A percentile compares a stretch with the other conserved stretches of the same genome.
Evolutionary conservation across 2,329 filamentous ascomycete genomes (phyloP).

Genomic region (Penicillium griseofulvum): DNA sequence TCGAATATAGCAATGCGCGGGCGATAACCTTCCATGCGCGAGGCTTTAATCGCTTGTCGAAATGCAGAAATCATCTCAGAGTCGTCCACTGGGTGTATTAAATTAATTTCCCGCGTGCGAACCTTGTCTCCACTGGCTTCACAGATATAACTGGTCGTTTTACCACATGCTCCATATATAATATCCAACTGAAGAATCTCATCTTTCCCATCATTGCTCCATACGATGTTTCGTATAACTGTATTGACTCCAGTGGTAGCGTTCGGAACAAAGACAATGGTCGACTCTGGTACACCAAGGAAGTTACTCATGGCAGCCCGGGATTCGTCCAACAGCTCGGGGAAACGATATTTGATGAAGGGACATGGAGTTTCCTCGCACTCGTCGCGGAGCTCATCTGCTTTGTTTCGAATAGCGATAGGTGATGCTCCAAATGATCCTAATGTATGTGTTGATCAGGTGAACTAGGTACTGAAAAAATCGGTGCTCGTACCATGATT

Average conservation of each 20-base stretch:
- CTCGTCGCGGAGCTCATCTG: constrained; percentile 41
- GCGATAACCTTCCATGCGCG: constrained; percentile 8
- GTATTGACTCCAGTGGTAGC: constrained; percentile 67
- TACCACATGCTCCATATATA: constrained; percentile 71
- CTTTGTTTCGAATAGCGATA: constrained; percentile 52
- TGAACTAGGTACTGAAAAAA: neutral
- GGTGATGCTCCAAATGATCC: constrained; percentile 54
- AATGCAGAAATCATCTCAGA: constrained; percentile 53
- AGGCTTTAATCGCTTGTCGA: constrained; percentile 8
- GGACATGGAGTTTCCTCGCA: constrained; percentile 66
- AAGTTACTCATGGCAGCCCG: constrained; percentile 62
- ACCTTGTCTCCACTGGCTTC: constrained; percentile 56
- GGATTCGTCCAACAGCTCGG: constrained; percentile 59
- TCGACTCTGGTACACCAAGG: constrained; percentile 62
- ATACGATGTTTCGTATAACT: constrained; percentile 68
- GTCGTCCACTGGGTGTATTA: constrained; percentile 68
- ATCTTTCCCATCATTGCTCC: constrained; percentile 58
- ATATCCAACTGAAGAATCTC: constrained; percentile 63
- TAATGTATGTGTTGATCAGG: neutral
- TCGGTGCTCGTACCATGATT: constrained; percentile 62
- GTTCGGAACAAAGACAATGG: constrained; percentile 71
- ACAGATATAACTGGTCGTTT: constrained; percentile 65
- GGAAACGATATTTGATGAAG: constrained; percentile 69
- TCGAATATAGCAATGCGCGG: constrained; percentile 69
- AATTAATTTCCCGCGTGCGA: constrained; percentile 43